Evolutionary conservation across 106 monocot genomes (phyloP).

Genomic region (Platanthera zijinensis): DNA sequence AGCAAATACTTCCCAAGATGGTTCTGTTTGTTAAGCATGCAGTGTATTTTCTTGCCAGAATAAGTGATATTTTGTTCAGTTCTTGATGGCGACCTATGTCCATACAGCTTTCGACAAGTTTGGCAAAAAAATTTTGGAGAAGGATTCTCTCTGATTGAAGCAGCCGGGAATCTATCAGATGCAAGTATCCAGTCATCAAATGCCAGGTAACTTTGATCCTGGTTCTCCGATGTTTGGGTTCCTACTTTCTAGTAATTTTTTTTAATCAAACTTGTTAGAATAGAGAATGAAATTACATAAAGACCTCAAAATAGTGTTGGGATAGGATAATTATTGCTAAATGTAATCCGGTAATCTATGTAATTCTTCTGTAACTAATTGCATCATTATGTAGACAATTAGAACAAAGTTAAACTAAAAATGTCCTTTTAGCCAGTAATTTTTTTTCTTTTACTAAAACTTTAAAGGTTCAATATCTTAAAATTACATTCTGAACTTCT

Average conservation of each 20-base stretch:
- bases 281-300: not conserved
- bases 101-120: not conserved
- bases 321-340: not conserved
- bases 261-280: not conserved
- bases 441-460: too few species aligned
- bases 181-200: not conserved
- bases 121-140: not conserved
- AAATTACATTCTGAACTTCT: too few species aligned
- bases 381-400: not conserved
- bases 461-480: too few species aligned
- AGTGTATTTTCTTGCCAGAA: constrained; percentile 2
- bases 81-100: not conserved
- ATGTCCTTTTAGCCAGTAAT: too few species aligned
- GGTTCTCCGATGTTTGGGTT: not conserved
- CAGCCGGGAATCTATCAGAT: not conserved
- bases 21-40: not conserved
- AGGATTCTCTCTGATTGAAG: constrained; percentile 3
- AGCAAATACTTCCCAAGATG: not conserved
- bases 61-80: not conserved
- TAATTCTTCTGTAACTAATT: not conserved
- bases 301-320: not conserved
- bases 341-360: not conserved
- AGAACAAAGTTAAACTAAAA: not conserved
- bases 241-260: not conserved
- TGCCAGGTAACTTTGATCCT: not conserved